Conservation (phyloP, 192 early-diverging fungal species). For the Fimicolochytrium jonesii region DNA sequence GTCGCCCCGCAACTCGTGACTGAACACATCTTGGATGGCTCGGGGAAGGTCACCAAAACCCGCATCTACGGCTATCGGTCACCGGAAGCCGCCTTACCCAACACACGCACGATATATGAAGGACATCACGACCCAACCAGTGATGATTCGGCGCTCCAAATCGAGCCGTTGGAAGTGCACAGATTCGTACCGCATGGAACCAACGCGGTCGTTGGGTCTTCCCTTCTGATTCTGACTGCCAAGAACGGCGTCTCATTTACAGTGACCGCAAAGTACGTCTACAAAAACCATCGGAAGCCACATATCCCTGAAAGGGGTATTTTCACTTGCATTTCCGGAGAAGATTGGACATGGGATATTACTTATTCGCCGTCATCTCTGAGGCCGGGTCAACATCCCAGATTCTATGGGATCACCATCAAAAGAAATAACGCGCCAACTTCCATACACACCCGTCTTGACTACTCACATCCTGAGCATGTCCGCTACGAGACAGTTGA, state of each 20-base stretch:
- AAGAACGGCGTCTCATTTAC: no score
- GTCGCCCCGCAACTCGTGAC: slow-evolving; percentile 8
- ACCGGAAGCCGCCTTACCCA: no score
- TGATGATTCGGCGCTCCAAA: no score
- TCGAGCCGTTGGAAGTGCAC: no score
- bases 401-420: background rate
- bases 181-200: no score
- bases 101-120: no score
- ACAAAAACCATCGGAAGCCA: background rate
- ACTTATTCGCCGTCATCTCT: background rate
- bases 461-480: slow-evolving; percentile 48
- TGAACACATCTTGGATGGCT: slow-evolving; percentile 26
- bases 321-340: background rate
- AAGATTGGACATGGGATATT: background rate
- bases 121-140: no score
- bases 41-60: slow-evolving; percentile 21
- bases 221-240: no score
- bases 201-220: no score
- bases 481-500: slow-evolving; percentile 18
- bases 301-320: background rate
- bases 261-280: slow-evolving; percentile 7
- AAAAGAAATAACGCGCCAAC: background rate
- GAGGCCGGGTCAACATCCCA: background rate
- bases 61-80: slow-evolving; percentile 34
- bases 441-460: slow-evolving; percentile 18